phyloP scores from a whole-genome alignment of 2,329 filamentous ascomycete species.

The Biscogniauxia mediterranea region DNA sequence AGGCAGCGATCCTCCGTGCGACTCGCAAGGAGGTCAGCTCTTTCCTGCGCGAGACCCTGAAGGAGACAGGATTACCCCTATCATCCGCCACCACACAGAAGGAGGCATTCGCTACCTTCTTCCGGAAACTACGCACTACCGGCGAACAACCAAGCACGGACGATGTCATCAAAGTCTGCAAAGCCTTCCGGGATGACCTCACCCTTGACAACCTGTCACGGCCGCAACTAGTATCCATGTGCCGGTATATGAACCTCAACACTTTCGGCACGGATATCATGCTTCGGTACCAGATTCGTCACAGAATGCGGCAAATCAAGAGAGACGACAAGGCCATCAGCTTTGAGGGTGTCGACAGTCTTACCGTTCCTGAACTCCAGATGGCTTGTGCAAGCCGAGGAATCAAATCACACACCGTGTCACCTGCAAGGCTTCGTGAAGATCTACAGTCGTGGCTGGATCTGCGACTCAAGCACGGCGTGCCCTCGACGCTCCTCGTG shows the following conservation, averaged over 20 bases:
- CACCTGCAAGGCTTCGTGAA: constrained; percentile 80
- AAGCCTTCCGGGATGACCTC: constrained; percentile 96
- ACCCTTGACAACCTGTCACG: constrained; percentile 95
- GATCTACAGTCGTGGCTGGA: constrained; percentile 95
- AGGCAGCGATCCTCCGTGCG: constrained; percentile 75
- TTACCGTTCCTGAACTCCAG: constrained; percentile 92
- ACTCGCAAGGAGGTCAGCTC: constrained; percentile 91
- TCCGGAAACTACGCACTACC: constrained; percentile 90
- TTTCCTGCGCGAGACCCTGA: constrained; percentile 84
- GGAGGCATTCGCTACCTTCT: constrained; percentile 94
- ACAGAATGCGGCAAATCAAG: constrained; percentile 99
- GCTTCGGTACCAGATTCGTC: constrained; percentile 93
- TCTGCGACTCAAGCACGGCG: constrained; percentile 85
- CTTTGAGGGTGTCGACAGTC: constrained; percentile 87
- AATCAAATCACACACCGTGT: constrained; percentile 88
- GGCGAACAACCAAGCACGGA: constrained; percentile 84
- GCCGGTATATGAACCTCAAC: constrained; percentile 96
- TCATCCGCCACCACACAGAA: constrained; percentile 81
- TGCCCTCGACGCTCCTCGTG: constrained; percentile 94
- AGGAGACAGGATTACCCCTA: constrained; percentile 89
- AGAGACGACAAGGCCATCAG: constrained; percentile 92
- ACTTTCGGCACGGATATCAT: constrained; percentile 97
- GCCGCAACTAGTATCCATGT: constrained; percentile 95
- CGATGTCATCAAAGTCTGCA: constrained; percentile 98
- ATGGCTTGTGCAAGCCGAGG: constrained; percentile 88